phyloP scores from a whole-genome alignment of 176 grass and related monocot genomes.

The Phyllostachys edulis region DNA sequence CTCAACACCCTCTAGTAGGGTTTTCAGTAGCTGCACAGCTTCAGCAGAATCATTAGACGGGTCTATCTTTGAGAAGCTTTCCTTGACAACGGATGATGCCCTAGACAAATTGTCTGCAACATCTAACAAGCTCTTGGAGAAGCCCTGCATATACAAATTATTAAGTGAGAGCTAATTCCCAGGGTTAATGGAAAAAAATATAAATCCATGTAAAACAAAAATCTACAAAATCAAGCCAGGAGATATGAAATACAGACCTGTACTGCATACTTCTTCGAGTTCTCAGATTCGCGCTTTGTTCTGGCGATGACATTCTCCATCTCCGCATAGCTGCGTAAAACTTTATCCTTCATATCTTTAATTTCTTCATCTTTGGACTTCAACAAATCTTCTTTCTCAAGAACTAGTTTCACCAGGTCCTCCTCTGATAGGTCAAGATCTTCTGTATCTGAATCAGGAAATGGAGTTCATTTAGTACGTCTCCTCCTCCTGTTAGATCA shows the following conservation, averaged over 20 bases:
- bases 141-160: constrained; percentile 30
- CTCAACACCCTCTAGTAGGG: constrained; percentile 63
- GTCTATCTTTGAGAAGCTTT: constrained; percentile 62
- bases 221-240: neutral
- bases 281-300: constrained; percentile 64
- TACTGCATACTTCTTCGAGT: constrained; percentile 58
- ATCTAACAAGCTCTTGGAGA: constrained; percentile 59
- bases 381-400: constrained; percentile 55
- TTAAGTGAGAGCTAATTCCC: neutral
- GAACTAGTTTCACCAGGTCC: constrained; percentile 59
- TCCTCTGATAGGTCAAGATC: constrained; percentile 41
- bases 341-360: constrained; percentile 60
- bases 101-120: constrained; percentile 58
- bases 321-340: constrained; percentile 62
- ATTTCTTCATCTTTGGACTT: constrained; percentile 58
- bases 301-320: constrained; percentile 59
- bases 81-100: constrained; percentile 53
- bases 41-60: constrained; percentile 48
- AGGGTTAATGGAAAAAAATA: neutral
- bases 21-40: constrained; percentile 52
- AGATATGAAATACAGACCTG: constrained; percentile 42
- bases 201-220: neutral
- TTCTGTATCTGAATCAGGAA: constrained; percentile 67
- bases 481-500: constrained; percentile 29
- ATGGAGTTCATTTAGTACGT: constrained; percentile 53